phyloP scores from a whole-genome alignment of 169 alveolate genomes.

The Cryptosporidium bovis region DNA sequence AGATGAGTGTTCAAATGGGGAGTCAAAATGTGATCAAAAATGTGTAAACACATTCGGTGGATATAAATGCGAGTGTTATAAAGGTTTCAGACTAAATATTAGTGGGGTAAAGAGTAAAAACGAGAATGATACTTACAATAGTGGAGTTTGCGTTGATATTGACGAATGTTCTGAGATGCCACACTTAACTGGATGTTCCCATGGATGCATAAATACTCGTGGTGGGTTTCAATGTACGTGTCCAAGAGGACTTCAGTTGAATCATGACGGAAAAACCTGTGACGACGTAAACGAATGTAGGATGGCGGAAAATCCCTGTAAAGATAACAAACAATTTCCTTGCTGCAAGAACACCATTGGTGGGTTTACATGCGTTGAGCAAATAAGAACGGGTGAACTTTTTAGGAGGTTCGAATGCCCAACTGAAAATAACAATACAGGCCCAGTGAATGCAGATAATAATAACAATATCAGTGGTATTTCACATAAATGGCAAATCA shows the following conservation, averaged over 20 bases:
- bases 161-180: slow-evolving; percentile 78
- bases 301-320: slow-evolving; percentile 57
- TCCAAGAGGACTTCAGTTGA: slow-evolving; percentile 61
- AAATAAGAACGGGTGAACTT: slow-evolving; percentile 38
- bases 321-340: slow-evolving; percentile 47
- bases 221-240: slow-evolving; percentile 78
- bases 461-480: not conserved
- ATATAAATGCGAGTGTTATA: slow-evolving; percentile 75
- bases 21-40: slow-evolving; percentile 74
- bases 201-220: slow-evolving; percentile 57
- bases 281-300: slow-evolving; percentile 82
- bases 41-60: slow-evolving; percentile 80
- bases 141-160: slow-evolving; percentile 76
- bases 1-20: slow-evolving; percentile 78
- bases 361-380: slow-evolving; percentile 76
- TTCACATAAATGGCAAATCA: slow-evolving; percentile 1
- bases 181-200: slow-evolving; percentile 74
- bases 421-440: not conserved
- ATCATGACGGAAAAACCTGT: slow-evolving; percentile 75
- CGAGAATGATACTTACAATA: slow-evolving; percentile 38
- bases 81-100: slow-evolving; percentile 73
- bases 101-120: slow-evolving; percentile 20
- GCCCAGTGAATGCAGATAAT: not conserved
- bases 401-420: slow-evolving; percentile 59
- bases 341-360: slow-evolving; percentile 78